Base-by-base conservation (phyloP, 768 basidiomycete genomes). In the Amanita pseudoporphyria region DNA sequence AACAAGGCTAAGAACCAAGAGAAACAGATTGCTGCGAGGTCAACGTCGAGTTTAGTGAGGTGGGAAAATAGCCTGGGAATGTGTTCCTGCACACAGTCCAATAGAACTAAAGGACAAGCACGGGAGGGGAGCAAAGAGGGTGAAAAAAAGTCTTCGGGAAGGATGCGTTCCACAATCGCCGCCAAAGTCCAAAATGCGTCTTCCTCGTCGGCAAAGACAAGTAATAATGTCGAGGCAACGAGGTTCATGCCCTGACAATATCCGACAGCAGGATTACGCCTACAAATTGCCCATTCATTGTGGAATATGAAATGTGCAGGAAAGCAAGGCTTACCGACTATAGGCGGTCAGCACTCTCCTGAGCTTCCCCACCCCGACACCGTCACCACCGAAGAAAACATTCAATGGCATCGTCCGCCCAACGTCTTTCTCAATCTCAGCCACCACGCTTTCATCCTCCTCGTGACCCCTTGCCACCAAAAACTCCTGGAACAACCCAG, bases 211-310 rank as follows among this genome's bases (percentile, higher is more conserved):
- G 91, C 89, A 54, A 95, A 84, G 0, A 92, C 90, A 1, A 99
- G 77, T 0, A 99, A 75, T 2, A 99, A 73, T 0, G 95, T 97
- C 3, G 96, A 97, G 0, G 94, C 89, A 55, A 99, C 81, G 51
- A 97, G 81, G 64, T 96, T 93, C 88, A 94, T 93, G 40, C 89
- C 88, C 65, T 94, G 91, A 55, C 88, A 95, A 61, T 96, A 97
- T 0, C 96, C 96, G 5, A 98, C 90, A 0, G 78, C 71, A 0
- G 91, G 86, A 62, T 97, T 95, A 39, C 91, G 92, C 47, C 93
- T 94, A n/a, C n/a, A 55, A 6, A 53, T 26, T 46, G 14, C 49
- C 24, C 18, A 31, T 22, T n/a, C 22, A 26, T 43, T 32, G 55
- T 40, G 18, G 22, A 7, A n/a, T 32, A 5, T 45, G 2, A 31